These are phyloP conservation scores for Athelia sp. DNA, from an alignment of 1,284 basidiomycete genomes.

Conservation along the genomic window DNA sequence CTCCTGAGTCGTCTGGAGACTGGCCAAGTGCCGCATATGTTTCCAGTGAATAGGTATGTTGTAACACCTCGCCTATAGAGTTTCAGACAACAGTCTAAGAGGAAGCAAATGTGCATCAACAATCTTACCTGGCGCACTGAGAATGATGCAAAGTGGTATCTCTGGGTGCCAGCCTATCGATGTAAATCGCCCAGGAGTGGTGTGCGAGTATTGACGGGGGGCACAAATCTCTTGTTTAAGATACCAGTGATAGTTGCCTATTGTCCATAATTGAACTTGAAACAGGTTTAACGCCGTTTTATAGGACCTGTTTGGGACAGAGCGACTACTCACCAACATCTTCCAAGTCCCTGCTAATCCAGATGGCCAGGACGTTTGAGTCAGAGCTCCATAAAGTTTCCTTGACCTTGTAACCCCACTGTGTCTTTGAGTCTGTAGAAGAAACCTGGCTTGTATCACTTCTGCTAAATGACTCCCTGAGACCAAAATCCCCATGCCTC, in stretches of 20 bases:
- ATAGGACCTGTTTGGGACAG: background rate
- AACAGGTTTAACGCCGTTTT: background rate
- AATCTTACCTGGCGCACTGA: constrained; percentile 58
- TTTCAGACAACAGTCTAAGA: constrained; percentile 4
- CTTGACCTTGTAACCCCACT: constrained; percentile 66
- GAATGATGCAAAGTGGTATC: constrained; percentile 58
- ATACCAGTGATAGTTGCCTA: constrained; percentile 96
- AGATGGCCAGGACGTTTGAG: constrained; percentile 81
- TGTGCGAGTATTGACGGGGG: constrained; percentile 19
- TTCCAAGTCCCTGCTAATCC: constrained; percentile 67
- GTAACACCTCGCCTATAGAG: constrained; percentile 47
- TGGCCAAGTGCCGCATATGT: constrained; percentile 57
- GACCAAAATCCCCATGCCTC: constrained; percentile 83
- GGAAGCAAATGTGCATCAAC: too few species aligned
- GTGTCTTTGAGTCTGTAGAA: constrained; percentile 21
- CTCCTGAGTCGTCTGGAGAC: constrained; percentile 78
- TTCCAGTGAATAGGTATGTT: constrained; percentile 74
- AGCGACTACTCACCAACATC: constrained; percentile 56
- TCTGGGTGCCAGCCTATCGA: constrained; percentile 88
- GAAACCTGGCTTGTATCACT: constrained; percentile 22
- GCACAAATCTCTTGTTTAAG: constrained; percentile 83
- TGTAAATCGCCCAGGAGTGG: constrained; percentile 50
- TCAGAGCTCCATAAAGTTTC: constrained; percentile 88
- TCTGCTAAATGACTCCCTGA: constrained; percentile 33
- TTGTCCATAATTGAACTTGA: constrained; percentile 92